These are phyloP conservation scores for Raphanus raphanistrum DNA, from an alignment of 345 rosid genomes.

Conservation along the genomic window DNA sequence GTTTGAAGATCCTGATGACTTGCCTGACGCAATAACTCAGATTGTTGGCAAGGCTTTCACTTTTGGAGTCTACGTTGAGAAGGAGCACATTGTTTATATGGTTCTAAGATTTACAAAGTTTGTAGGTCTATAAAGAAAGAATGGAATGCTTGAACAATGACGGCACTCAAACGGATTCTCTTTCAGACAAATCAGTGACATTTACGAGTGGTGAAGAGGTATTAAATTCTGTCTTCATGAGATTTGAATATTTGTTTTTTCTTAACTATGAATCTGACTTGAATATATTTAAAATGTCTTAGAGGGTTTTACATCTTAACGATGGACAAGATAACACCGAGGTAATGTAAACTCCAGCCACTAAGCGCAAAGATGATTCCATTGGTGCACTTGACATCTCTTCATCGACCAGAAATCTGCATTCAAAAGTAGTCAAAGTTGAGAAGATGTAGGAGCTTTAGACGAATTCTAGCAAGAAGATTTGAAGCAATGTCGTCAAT, in stretches of 20 bases:
- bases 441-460: background rate
- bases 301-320: background rate
- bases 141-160: background rate
- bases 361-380: background rate
- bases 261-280: background rate
- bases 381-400: background rate
- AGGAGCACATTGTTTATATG: background rate
- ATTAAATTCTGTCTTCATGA: too few relatives aligned
- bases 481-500: too few relatives aligned
- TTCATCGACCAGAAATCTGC: background rate
- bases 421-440: background rate
- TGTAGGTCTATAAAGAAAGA: background rate
- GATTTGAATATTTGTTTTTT: too few relatives aligned
- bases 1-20: background rate
- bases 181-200: too few relatives aligned
- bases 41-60: background rate
- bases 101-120: background rate
- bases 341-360: background rate
- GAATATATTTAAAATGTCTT: background rate
- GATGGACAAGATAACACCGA: background rate
- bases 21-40: background rate
- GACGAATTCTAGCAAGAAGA: too few relatives aligned
- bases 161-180: background rate
- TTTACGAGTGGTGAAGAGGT: background rate
- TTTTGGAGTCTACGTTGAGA: background rate